Evolutionary conservation across 495 filamentous ascomycete genomes (phyloP).

Genomic region (Aspergillus olivimuriae): DNA sequence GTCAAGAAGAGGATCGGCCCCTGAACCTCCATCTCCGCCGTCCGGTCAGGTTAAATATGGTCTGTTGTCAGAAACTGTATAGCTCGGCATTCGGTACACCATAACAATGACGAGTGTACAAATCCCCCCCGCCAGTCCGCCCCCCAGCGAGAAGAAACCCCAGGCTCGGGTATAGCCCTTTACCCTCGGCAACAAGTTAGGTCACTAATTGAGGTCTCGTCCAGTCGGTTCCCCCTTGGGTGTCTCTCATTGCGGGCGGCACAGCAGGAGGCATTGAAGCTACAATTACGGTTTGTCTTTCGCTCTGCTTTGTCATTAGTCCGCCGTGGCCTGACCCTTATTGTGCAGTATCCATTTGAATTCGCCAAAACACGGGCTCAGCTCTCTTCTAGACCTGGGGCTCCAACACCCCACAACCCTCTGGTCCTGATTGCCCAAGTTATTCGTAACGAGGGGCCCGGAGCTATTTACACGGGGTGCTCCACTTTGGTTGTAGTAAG

Average conservation of each 20-base stretch:
- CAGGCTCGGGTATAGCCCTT: background rate
- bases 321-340: too few species aligned
- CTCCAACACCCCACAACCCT: slow-evolving; percentile 40
- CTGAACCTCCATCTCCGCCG: too few species aligned
- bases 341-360: slow-evolving; percentile 56
- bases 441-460: slow-evolving; percentile 46
- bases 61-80: too few species aligned
- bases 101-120: too few species aligned
- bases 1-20: too few species aligned
- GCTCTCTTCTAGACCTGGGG: slow-evolving; percentile 40
- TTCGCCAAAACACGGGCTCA: slow-evolving; percentile 63
- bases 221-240: slow-evolving; percentile 20
- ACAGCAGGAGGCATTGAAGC: slow-evolving; percentile 51
- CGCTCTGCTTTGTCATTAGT: too few species aligned
- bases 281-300: slow-evolving; percentile 34
- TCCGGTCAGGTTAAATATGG: too few species aligned
- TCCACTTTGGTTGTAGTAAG: slow-evolving; percentile 46
- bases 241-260: slow-evolving; percentile 48
- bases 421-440: slow-evolving; percentile 45
- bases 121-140: background rate
- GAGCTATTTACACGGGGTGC: slow-evolving; percentile 59
- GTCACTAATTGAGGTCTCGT: background rate
- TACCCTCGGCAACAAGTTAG: background rate
- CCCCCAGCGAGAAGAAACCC: background rate
- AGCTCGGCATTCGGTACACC: too few species aligned